Base-by-base conservation (phyloP, 2,329 filamentous ascomycete genomes). In the Daldinia sp. region DNA sequence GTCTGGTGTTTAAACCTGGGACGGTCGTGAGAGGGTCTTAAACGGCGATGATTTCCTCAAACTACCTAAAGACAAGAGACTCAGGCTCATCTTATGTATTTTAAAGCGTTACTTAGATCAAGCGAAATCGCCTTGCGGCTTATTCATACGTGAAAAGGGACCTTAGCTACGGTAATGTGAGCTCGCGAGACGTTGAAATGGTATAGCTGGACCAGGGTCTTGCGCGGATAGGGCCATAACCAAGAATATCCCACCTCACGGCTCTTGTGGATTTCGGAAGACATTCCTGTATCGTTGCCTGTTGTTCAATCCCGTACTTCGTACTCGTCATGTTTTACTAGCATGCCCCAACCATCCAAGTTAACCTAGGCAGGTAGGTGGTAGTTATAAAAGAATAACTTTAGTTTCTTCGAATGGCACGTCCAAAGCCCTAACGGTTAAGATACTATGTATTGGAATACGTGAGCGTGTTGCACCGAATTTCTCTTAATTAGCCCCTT, bases 401-500 rank as follows among this genome's bases (percentile, higher is more conserved):
- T 34, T 15, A 34, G 4, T 15, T 34, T 7, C 13, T 34, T 34
- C 10, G n/a, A 32, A 32, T 32, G 30, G 30, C 10, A 32, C 6
- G n/a, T 32, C n/a, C 6, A 11, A 32, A 32, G 6, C n/a, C 30
- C n/a, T 32, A 32, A 32, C n/a, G n/a, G n/a, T n/a, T n/a, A n/a
- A n/a, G n/a, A n/a, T n/a, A n/a, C n/a, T n/a, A n/a, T n/a, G n/a
- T n/a, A n/a, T n/a, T n/a, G n/a, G n/a, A n/a, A n/a, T n/a, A n/a
- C n/a, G n/a, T n/a, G n/a, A n/a, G n/a, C n/a, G n/a, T 37, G n/a
- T 37, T 37, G 34, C 34, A 37, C 6, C 25, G 3, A 3, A 21
- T 25, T n/a, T 43, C 4, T 43, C n/a, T 25, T 19, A 66, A 67
- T 15, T 10, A 47, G 15, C 19, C 21, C 5, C 6, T 27, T 35